Base-by-base conservation (phyloP, 305 asterid genomes). In the Rubia tinctorum region DNA sequence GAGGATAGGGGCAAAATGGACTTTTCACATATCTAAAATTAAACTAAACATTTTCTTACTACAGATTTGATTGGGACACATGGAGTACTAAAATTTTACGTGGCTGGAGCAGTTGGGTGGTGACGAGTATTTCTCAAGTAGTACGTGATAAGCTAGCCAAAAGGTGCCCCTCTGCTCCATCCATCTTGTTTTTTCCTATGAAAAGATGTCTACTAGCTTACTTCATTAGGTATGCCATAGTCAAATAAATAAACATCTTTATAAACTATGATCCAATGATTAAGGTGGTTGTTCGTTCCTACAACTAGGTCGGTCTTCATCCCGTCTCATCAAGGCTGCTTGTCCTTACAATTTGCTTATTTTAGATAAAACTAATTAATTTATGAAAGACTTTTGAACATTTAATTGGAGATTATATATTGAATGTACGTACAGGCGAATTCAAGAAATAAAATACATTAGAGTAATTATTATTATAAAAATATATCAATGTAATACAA, bases 231-330 rank as follows among this genome's bases (percentile, higher is more conserved):
- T 39, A 56, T n/a, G 74, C 43, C 68, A 59, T 53, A 59, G 27
- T 42, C 68, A 71, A 71, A 58, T 71, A 40, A 53, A 42, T 70
- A 47, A 18, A 4, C 55, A 47, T 68, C 61, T 68, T 14, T 8
- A 68, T 69, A 7, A 27, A 25, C 45, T 62, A 39, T 56, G 6
- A 11, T 25, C 27, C 20, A 22, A 42, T 40, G 67, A 14, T 15
- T 17, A 58, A 25, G 22, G 20, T 58, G 27, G 75, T 40, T 45
- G 65, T 13, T 71, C 25, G 11, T 59, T 4, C 43, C 45, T 30
- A 22, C 27, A 22, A n/a, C 62, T 39, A 23, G 14, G 59, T 55
- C 43, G 18, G 55, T 39, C 47, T 17, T 18, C 4, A 53, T 53
- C 60, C 3, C 25, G 68, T 34, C 45, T 34, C 34, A 43, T 59